Evolutionary conservation across 768 basidiomycete species (phyloP).

Genomic region (Amanita subjunquillea): DNA sequence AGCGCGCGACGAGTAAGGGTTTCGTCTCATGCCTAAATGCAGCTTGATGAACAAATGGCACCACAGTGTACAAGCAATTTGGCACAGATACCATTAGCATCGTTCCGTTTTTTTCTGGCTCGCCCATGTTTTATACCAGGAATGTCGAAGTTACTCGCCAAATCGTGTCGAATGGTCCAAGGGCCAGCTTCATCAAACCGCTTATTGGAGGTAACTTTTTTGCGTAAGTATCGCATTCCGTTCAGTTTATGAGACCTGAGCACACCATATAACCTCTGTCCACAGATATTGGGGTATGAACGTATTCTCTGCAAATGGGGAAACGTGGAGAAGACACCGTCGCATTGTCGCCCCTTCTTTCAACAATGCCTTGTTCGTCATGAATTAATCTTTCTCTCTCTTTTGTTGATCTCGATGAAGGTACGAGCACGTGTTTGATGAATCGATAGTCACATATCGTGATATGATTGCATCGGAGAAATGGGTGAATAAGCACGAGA

Average conservation of each 20-base stretch:
- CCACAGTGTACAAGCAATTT: conserved; percentile 23
- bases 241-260: background rate
- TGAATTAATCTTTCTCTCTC: background rate
- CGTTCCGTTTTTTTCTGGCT: conserved; percentile 27
- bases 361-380: conserved; percentile 25
- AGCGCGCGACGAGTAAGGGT: conserved; percentile 23
- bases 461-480: conserved; percentile 29
- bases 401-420: conserved; percentile 13
- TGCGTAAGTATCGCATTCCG: conserved; percentile 16
- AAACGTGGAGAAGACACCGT: conserved; percentile 35
- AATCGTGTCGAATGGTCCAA: conserved; percentile 27
- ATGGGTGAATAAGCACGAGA: conserved; percentile 19
- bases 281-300: conserved; percentile 31
- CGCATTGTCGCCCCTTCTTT: conserved; percentile 35
- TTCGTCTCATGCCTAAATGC: background rate
- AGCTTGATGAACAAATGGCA: background rate
- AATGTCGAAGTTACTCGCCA: conserved; percentile 39
- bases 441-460: conserved; percentile 23
- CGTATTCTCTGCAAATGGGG: conserved; percentile 31
- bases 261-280: background rate
- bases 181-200: conserved; percentile 31
- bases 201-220: conserved; percentile 18
- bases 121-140: conserved; percentile 27
- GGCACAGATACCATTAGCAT: conserved; percentile 30
- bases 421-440: conserved; percentile 31